Evolutionary conservation across 306 rosid species (phyloP), one percentile per base, ranked within the genome.

Genomic region (Spatholobus suberectus): DNA sequence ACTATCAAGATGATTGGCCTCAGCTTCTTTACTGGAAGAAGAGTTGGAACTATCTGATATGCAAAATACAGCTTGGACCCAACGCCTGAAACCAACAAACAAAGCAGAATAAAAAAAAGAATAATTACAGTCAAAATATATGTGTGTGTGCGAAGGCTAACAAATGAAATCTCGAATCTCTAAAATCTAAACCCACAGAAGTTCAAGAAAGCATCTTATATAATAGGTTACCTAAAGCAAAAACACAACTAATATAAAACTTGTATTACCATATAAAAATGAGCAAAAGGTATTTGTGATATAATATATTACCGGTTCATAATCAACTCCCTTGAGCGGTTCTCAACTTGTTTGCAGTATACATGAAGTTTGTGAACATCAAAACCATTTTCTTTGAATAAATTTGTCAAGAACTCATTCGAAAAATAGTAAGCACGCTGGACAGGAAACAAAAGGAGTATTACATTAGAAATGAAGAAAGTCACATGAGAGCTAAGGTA

Each of bases 381-480:
- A 74, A 92, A 96, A 88, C 98, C 94, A 87, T 91, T 94, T 83
- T 91, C 99, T 86, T 91, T 65, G 82, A 94, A 93, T 80, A 90
- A 74, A 77, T 81, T 92, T 72, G 91, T 91, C 93, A 96, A 90
- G 80, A 92, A 92, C 80, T 92, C 96, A 34, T 92, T 90, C 0
- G 97, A 90, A 85, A 96, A 96, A 89, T 93, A 96, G 88, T 92
- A 96, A 82, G 98, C 98, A 24, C 98, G 94, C 99, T 93, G 96
- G 51, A 89, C 40, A 46, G 51, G 71, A 47, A 74, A 80, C 65
- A 83, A 79, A 73, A 62, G 23, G 27, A 70, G 61, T 26, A 70
- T 55, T 13, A 58, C 75, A 54, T 86, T 77, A 79, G 57, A 77
- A 78, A 79, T 71, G 8, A 59, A 55, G 75, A 51, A 69, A 44